Base-by-base conservation (phyloP, 2,329 filamentous ascomycete species). In the Aspergillus neoniger region DNA sequence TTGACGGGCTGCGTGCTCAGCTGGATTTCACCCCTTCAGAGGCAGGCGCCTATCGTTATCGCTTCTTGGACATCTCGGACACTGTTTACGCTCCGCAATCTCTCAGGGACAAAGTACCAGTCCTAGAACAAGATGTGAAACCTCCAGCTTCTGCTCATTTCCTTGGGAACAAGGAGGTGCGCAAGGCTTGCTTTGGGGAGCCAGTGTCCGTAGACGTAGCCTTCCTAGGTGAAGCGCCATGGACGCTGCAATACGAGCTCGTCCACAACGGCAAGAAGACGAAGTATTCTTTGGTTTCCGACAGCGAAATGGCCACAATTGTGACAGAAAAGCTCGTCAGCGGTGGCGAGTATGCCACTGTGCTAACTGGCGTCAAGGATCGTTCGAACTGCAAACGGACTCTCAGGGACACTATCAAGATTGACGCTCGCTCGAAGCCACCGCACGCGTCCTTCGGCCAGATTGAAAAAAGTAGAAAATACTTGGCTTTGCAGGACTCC, bases 221-320 rank as follows among this genome's bases (percentile, higher is more conserved):
- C 55, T 84, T 98, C 44, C 82, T 87, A 49, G 95, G 96, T 44
- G 92, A 98, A 69, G 84, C 88, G 17, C 95, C 96, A 0, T 98
- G 94, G 82, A 90, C 84, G 21, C 79, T 99, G 41, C 92, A 98
- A 72, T 99, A 96, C 80, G 95, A 98, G 76, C 81, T 97, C 43
- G 86, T 97, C 7, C 91, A 98, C 76, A 91, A 92, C 58, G 93
- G 93, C 58, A 96, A 91, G 77, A 87, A 93, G 56, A 88, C 86
- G 64, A 89, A 90, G 55, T 84, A 89, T 67, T 85, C 83, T 58
- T 81, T 86, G 25, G 81, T 85, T 59, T 90, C 96, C 58, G 81
- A 87, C 23, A 81, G 80, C 2, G 81, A 85, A 53, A 77, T 81
- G 21, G 88, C 88, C 72, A 89, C 83, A 39, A 92, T 99, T 72